Base-by-base conservation (phyloP, 2,329 filamentous ascomycete genomes). In the Curvularia hawaiiensis region DNA sequence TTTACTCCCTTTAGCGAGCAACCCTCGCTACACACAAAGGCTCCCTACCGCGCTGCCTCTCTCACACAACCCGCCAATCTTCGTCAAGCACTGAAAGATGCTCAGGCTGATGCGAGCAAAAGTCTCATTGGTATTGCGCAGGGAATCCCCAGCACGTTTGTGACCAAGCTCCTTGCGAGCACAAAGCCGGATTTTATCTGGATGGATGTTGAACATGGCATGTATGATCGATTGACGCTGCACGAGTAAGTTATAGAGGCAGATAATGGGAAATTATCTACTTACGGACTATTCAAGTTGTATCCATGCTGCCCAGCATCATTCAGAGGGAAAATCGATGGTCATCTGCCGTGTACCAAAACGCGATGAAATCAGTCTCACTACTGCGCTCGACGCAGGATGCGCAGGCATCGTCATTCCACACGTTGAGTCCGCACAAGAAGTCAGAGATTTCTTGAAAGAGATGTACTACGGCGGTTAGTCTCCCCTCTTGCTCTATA, bases 181-280 rank as follows among this genome's bases (percentile, higher is more conserved):
- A 61, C 65, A 18, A 69, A 67, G 55, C 66, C 68, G 1, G 67
- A 71, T 47, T 69, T 69, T 50, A 64, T 69, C 57, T 71, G 62
- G 61, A 64, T 69, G 12, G 67, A 71, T 28, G 68, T 71, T 7
- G 66, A 69, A 54, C 67, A 71, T 48, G 67, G 65, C 48, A 69
- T 71, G 64, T 71, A 66, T 50, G 65, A 68, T 50, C 58, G 67
- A 2, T 56, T 68, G 18, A 63, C 67, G 20, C 31, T 71, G 20
- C 64, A 67, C 24, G 67, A 71, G 68, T 70, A 62, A 54, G 68
- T 44, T 16, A 16, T 16, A 20, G 30, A 28, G 11, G n/a, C 3
- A 26, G 18, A 11, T 30, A 28, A 7, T 49, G 33, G 35, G 10
- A 24, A 39, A 3, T 11, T 1, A 39, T 49, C n/a, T 45, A 46